phyloP scores from a whole-genome alignment of 306 rosid genomes.

The Corylus heterophylla region DNA sequence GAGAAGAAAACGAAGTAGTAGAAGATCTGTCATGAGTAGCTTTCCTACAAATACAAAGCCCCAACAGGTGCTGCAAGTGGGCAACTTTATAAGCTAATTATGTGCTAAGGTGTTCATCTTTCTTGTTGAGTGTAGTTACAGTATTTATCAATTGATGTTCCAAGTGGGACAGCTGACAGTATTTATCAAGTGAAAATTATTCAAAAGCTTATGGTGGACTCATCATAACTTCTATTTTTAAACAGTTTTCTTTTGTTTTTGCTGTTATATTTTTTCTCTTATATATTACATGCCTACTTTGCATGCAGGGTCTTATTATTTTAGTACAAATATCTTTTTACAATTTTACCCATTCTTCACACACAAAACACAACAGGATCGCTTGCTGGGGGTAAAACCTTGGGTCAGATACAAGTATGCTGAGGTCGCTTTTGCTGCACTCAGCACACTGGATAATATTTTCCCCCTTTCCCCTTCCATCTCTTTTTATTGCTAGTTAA shows the following conservation, averaged over 20 bases:
- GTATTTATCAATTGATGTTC: background rate
- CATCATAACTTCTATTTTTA: background rate
- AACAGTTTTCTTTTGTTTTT: background rate
- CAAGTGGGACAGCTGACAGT: background rate
- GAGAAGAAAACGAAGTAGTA: constrained; percentile 73
- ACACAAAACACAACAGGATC: background rate
- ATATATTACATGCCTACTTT: background rate
- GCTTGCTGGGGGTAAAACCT: background rate
- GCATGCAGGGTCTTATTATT: no score
- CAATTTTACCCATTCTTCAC: background rate
- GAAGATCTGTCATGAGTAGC: constrained; percentile 1
- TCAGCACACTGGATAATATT: no score
- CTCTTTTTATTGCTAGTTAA: no score
- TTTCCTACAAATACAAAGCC: constrained; percentile 20
- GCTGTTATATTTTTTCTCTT: background rate
- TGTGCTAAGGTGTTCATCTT: background rate
- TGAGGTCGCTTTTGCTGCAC: background rate
- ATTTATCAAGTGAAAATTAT: background rate
- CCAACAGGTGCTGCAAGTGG: constrained; percentile 24
- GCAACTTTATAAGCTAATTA: background rate
- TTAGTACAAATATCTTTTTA: no score
- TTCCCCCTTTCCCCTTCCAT: no score
- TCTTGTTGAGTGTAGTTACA: constrained; percentile 3
- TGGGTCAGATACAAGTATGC: background rate
- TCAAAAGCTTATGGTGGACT: background rate